Evolutionary conservation across 208 protist species (phyloP).

Genomic region (Trypanosoma avium): DNA sequence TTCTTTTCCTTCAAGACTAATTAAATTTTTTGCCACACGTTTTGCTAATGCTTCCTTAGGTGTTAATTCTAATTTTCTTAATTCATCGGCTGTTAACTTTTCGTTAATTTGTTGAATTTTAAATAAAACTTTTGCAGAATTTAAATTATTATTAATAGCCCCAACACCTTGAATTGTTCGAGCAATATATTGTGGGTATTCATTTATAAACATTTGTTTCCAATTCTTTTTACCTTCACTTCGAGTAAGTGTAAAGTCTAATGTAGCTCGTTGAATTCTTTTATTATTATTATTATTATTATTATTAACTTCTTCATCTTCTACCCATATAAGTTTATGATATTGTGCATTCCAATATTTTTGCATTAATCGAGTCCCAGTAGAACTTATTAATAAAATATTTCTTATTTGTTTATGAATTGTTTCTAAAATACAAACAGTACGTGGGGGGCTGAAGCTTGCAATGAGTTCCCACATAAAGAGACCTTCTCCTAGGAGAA

Average conservation of each 20-base stretch:
- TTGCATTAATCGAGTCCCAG: slow-evolving; percentile 58
- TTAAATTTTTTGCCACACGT: slow-evolving; percentile 36
- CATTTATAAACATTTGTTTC: slow-evolving; percentile 63
- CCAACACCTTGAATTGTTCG: slow-evolving; percentile 49
- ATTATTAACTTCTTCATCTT: neutral
- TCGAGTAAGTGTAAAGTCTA: slow-evolving; percentile 41
- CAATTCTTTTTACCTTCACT: slow-evolving; percentile 60
- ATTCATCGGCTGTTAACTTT: slow-evolving; percentile 40
- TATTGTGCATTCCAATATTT: slow-evolving; percentile 87
- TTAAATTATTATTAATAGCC: slow-evolving; percentile 54
- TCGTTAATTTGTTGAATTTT: slow-evolving; percentile 47
- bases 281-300: slow-evolving; percentile 18
- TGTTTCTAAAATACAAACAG: slow-evolving; percentile 52
- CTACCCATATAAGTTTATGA: slow-evolving; percentile 53
- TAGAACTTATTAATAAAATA: slow-evolving; percentile 39
- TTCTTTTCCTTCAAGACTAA: slow-evolving; percentile 35
- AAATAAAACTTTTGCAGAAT: slow-evolving; percentile 58
- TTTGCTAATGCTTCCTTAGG: slow-evolving; percentile 49
- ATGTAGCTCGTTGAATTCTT: slow-evolving; percentile 7
- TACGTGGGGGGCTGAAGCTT: slow-evolving; percentile 46
- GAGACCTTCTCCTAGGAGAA: slow-evolving; percentile 32
- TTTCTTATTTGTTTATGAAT: slow-evolving; percentile 49
- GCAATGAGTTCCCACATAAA: slow-evolving; percentile 80
- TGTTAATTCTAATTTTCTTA: slow-evolving; percentile 45
- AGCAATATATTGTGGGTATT: slow-evolving; percentile 65